phyloP scores from a whole-genome alignment of 179 eudicot species.

The Vitellaria paradoxa region DNA sequence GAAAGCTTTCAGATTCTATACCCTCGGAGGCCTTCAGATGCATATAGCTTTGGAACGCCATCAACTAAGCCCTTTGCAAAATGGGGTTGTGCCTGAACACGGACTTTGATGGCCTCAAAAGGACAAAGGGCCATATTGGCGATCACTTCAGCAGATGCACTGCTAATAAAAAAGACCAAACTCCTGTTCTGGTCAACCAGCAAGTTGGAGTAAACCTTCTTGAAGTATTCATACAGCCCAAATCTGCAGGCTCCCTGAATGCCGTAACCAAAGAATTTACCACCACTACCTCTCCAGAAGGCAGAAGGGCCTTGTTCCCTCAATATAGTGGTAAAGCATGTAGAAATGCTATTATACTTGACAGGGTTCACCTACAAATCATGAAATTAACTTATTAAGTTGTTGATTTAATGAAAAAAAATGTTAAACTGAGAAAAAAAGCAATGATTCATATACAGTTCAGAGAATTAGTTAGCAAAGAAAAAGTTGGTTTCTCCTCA shows the following conservation, averaged over 20 bases:
- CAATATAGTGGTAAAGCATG: slow-evolving; percentile 58
- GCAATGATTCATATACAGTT: background rate
- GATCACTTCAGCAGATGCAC: slow-evolving; percentile 96
- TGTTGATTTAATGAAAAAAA: background rate
- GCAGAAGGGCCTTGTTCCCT: slow-evolving; percentile 80
- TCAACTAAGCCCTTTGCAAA: slow-evolving; percentile 85
- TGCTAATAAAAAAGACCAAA: slow-evolving; percentile 32
- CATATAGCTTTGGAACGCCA: slow-evolving; percentile 83
- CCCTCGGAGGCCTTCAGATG: slow-evolving; percentile 81
- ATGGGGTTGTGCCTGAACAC: slow-evolving; percentile 71
- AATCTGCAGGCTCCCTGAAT: slow-evolving; percentile 81
- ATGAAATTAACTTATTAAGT: background rate
- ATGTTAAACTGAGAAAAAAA: too few relatives aligned
- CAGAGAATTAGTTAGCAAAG: background rate
- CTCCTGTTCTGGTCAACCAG: slow-evolving; percentile 42
- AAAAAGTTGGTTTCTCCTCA: background rate
- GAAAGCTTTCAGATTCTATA: slow-evolving; percentile 20
- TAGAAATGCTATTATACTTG: slow-evolving; percentile 58
- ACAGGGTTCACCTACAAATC: slow-evolving; percentile 60
- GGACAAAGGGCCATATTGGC: slow-evolving; percentile 90
- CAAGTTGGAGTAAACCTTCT: slow-evolving; percentile 62
- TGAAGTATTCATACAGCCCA: slow-evolving; percentile 76
- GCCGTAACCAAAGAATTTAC: slow-evolving; percentile 84
- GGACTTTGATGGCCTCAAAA: slow-evolving; percentile 88
- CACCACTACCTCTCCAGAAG: slow-evolving; percentile 91